Base-by-base conservation (phyloP, 176 grass and related monocot genomes). In the Melocanna baccifera region DNA sequence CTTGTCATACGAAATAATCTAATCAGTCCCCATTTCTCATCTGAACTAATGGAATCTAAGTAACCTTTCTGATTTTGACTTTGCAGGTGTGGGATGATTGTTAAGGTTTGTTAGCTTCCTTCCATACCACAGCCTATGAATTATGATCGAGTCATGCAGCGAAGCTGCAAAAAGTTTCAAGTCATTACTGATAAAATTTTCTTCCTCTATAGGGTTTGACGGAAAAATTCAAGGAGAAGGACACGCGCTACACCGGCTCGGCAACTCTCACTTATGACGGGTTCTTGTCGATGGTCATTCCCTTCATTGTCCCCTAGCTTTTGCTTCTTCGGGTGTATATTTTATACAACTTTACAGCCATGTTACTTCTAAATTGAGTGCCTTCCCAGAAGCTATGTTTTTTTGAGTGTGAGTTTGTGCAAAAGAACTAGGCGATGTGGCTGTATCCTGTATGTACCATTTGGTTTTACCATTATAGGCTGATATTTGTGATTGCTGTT, bases 161-260 rank as follows among this genome's bases (percentile, higher is more conserved):
- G 7, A 80, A 46, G 15, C 67, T 87, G 11, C 55, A 11, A 20
- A 12, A 20, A 12, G 0, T 39, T 75, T 34, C 2, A 18, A 57
- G 25, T 73, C 1, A 2, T 83, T 29, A 63, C 69, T 58, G 64
- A 87, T 53, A 2, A 15, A 16, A 0, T 86, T 81, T n/a, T 36
- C 4, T 7, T 14, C 30, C 13, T 29, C 0, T 76, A 12, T 62
- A 98, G 96, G 93, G 93, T 70, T 83, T 98, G 56, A 98, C 96
- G 1, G 93, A 98, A 62, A 98, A 95, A 71, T 98, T 98, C 63
- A 98, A 95, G 69, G 93, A 93, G 87, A 98, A 90, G 45, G 96
- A 95, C 62, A 59, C 80, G 0, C 76, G 89, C n/a, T 94, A 95
- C 83, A 80, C 80, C 3, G 96, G 96, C 39, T 95, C 91, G 0